phyloP scores from a whole-genome alignment of 2,329 filamentous ascomycete genomes.

The Gaeumannomyces sp. region DNA sequence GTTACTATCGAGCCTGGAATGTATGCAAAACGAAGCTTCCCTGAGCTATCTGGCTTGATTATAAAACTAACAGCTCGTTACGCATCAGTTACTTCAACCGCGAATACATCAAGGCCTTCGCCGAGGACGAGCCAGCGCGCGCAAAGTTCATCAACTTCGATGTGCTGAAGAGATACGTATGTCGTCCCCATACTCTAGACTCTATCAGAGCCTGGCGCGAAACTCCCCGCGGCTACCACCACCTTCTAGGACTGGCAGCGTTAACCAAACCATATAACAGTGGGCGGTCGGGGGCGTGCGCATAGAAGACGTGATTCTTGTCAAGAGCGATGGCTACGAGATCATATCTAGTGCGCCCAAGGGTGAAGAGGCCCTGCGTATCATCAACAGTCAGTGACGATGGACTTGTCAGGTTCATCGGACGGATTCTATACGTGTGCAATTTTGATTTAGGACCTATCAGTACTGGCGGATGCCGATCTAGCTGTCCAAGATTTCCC shows the following conservation, averaged over 20 bases:
- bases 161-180: constrained; percentile 55
- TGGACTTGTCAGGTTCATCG: background rate
- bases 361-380: constrained; percentile 60
- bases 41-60: background rate
- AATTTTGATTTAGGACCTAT: background rate
- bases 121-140: constrained; percentile 53
- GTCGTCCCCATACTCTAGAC: background rate
- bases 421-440: background rate
- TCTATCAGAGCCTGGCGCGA: too few relatives aligned
- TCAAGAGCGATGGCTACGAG: constrained; percentile 72
- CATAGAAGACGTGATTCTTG: constrained; percentile 85
- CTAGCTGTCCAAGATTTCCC: too few relatives aligned
- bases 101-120: constrained; percentile 65
- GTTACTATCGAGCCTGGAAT: constrained; percentile 76
- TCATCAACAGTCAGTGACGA: constrained; percentile 40
- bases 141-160: constrained; percentile 58
- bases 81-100: constrained; percentile 63
- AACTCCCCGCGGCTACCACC: too few relatives aligned
- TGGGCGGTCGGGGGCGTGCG: constrained; percentile 81
- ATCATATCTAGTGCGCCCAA: constrained; percentile 80
- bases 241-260: too few relatives aligned
- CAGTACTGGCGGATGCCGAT: background rate
- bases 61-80: background rate
- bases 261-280: background rate
- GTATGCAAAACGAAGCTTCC: constrained; percentile 28